A percentile compares a stretch with the other conserved stretches of the same genome.
phyloP scores from a whole-genome alignment of 345 rosid species.

The Odontarrhena argentea region DNA sequence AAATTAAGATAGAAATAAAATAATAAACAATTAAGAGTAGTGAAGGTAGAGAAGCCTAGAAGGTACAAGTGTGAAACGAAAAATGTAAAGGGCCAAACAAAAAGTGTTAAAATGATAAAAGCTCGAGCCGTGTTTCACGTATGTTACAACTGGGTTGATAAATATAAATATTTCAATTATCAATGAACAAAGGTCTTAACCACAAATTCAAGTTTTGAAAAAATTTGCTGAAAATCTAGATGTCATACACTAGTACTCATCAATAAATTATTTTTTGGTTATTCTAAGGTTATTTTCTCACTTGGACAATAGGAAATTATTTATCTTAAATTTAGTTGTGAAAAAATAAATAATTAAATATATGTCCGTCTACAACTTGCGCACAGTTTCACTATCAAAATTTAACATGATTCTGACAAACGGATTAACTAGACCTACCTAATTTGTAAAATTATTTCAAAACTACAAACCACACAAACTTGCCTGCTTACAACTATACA shows the following conservation, averaged over 20 bases:
- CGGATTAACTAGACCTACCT: too few relatives aligned
- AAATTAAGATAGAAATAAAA: neutral
- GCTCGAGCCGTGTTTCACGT: conserved; percentile 9
- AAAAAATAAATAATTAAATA: too few relatives aligned
- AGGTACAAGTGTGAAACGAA: conserved; percentile 10
- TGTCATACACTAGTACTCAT: too few relatives aligned
- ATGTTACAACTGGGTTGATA: neutral
- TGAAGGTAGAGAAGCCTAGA: conserved; percentile 12
- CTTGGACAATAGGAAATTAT: neutral
- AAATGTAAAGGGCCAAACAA: neutral
- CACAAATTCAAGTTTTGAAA: too few relatives aligned
- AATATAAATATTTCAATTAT: neutral
- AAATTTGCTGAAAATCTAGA: too few relatives aligned
- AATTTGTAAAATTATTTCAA: neutral
- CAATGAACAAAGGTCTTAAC: neutral
- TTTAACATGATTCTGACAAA: too few relatives aligned
- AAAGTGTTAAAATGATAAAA: conserved; percentile 12
- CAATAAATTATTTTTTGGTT: too few relatives aligned
- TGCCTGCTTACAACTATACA: neutral
- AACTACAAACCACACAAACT: neutral
- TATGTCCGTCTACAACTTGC: too few relatives aligned
- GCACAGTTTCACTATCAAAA: too few relatives aligned
- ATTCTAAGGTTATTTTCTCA: neutral
- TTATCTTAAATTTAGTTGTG: neutral
- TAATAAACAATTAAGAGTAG: conserved; percentile 11